Percentiles rank a stretch among this genome's conserved stretches.
Evolutionary conservation across 352 stramenopile species (phyloP).

Genomic region (Pythium brassicae): DNA sequence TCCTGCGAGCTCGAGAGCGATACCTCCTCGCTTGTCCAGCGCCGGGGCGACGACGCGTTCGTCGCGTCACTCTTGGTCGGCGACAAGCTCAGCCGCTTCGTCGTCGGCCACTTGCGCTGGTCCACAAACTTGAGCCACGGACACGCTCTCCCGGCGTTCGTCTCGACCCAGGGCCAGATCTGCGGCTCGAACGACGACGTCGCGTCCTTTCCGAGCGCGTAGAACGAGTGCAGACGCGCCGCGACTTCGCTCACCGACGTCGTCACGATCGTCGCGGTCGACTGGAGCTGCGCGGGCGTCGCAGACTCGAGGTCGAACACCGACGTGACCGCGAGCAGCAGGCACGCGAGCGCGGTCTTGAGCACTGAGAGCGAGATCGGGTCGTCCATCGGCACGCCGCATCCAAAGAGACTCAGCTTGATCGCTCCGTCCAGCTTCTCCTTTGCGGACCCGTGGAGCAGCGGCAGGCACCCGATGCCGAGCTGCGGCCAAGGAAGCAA

Average conservation of each 20-base stretch:
- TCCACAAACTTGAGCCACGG: constrained; percentile 74
- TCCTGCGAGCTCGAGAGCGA: constrained; percentile 12
- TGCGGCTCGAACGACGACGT: constrained; percentile 30
- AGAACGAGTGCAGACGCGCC: constrained; percentile 39
- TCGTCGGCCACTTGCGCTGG: constrained; percentile 59
- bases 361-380: constrained; percentile 37
- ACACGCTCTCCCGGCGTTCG: constrained; percentile 38
- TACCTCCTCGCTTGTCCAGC: constrained; percentile 9
- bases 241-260: constrained; percentile 53
- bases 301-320: constrained; percentile 63
- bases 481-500: constrained; percentile 24
- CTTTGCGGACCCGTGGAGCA: constrained; percentile 45
- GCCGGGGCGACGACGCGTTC: constrained; percentile 9
- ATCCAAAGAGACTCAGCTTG: constrained; percentile 45
- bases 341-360: constrained; percentile 34
- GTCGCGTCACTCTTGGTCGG: constrained; percentile 16
- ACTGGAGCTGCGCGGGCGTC: constrained; percentile 44
- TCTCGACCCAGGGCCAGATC: constrained; percentile 65
- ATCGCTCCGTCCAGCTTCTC: constrained; percentile 59
- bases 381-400: constrained; percentile 20
- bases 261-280: constrained; percentile 47
- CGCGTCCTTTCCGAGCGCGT: constrained; percentile 32
- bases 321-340: constrained; percentile 52
- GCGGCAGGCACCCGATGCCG: constrained; percentile 44
- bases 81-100: constrained; percentile 32